phyloP scores from a whole-genome alignment of 2,329 filamentous ascomycete genomes.

The Diaporthe capsici region DNA sequence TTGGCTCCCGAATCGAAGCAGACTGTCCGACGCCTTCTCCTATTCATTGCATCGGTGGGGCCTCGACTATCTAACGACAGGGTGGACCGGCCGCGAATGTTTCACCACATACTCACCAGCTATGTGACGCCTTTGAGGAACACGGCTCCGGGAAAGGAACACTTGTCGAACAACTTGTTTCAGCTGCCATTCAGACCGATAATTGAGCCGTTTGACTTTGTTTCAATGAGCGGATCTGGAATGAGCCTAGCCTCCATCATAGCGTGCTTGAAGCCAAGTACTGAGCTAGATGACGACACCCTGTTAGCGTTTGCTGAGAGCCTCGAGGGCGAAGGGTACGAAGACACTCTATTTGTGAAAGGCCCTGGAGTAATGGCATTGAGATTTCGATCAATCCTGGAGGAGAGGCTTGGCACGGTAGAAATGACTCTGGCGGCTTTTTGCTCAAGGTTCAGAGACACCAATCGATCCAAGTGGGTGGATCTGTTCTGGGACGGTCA shows the following conservation, averaged over 20 bases:
- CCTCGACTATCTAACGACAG: background rate
- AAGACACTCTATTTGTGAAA: too few species aligned
- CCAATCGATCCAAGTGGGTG: background rate
- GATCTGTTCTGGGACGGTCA: background rate
- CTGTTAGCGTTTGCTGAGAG: background rate
- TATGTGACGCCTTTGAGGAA: background rate
- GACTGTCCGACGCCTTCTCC: background rate
- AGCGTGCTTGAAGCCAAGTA: background rate
- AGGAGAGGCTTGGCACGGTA: background rate
- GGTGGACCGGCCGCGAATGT: background rate
- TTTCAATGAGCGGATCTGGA: too few species aligned
- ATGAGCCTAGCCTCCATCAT: accelerated
- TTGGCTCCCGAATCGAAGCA: accelerated
- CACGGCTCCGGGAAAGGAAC: too few species aligned
- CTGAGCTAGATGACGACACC: background rate
- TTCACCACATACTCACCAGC: background rate
- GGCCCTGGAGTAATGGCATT: too few species aligned
- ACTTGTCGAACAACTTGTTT: too few species aligned
- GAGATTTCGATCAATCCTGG: too few species aligned
- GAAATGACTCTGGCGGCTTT: background rate
- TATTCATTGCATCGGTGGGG: background rate
- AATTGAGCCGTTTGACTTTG: too few species aligned
- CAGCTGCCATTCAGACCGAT: background rate
- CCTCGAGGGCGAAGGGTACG: background rate
- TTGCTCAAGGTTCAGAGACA: background rate